Evolutionary conservation across 2,329 filamentous ascomycete species (phyloP), one percentile per base, ranked within the genome.

Genomic region (Penicillium sp.): DNA sequence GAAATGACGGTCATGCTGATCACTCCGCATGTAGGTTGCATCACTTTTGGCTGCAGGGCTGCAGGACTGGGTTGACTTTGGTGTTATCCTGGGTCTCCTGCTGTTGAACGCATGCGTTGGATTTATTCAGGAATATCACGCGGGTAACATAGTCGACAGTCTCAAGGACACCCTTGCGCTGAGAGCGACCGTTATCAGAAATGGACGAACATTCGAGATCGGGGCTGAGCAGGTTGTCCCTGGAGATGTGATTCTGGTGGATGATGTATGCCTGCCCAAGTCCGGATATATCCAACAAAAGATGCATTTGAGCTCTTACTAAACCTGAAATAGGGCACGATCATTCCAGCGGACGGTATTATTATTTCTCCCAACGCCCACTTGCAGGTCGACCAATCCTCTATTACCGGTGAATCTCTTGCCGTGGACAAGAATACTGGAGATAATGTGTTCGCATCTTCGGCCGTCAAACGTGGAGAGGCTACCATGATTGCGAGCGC

Each of bases 31-130:
- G 49, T 51, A 86, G 84, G 82, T 84, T 74, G 89, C 90, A 56
- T 88, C 88, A 62, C 80, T 92, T 67, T 82, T 95, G 52, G 90
- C 91, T 69, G 89, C 88, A 56, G 89, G 89, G 84, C 84, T 96
- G 34, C 75, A 89, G 74, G 89, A 94, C 67, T 96, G 91, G 91
- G 88, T 96, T 59, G 91, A 96, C 78, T 93, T 96, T 68, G 91
- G 90, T 80, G 90, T 96, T 68, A 96, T 96, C 63, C 91, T 88
- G 73, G 90, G 78, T 68, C 81, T 95, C 44, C 82, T 96, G 8
- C 72, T 95, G 60, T 87, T 96, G 59, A 96, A 96, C 78, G 91
- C 91, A 34, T 78, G 76, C 59, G 91, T 96, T 58, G 90, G 91
- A 76, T 96, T 95, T 75, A 79, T 92, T 54, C 91, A 96, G 73